Evolutionary conservation across 129 eudicot species (phyloP).

Genomic region (Daucus carota): DNA sequence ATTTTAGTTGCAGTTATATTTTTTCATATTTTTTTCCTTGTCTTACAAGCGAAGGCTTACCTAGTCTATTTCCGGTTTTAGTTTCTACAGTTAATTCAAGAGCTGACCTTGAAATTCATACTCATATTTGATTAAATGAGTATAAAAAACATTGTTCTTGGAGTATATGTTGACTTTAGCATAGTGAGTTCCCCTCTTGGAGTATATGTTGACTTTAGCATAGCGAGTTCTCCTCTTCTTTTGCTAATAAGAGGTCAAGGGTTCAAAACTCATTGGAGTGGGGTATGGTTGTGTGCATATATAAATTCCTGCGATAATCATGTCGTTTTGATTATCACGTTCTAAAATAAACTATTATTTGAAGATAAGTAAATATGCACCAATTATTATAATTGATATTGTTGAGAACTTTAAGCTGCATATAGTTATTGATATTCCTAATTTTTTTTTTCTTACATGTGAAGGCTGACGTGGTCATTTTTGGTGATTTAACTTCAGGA

Average conservation of each 20-base stretch:
- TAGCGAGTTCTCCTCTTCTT: background rate
- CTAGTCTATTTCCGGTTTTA: background rate
- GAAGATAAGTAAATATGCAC: background rate
- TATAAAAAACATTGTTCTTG: background rate
- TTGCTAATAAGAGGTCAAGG: background rate
- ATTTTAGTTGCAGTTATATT: too few species aligned
- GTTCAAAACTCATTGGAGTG: background rate
- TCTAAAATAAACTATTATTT: background rate
- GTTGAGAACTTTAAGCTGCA: background rate
- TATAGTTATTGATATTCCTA: background rate
- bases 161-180: too few species aligned
- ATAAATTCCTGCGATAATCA: background rate
- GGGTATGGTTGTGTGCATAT: too few species aligned
- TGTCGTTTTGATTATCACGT: background rate
- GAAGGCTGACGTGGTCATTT: conserved; percentile 5
- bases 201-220: too few species aligned
- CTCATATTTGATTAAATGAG: background rate
- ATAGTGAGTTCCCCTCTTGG: background rate
- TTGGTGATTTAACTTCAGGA: conserved; percentile 34
- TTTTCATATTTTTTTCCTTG: background rate
- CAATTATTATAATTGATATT: too few species aligned
- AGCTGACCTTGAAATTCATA: background rate
- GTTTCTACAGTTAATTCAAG: too few species aligned
- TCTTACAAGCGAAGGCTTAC: background rate
- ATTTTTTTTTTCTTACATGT: background rate